Base-by-base conservation (phyloP, 1,139 yeast species). In the Williopsis jadinii region DNA sequence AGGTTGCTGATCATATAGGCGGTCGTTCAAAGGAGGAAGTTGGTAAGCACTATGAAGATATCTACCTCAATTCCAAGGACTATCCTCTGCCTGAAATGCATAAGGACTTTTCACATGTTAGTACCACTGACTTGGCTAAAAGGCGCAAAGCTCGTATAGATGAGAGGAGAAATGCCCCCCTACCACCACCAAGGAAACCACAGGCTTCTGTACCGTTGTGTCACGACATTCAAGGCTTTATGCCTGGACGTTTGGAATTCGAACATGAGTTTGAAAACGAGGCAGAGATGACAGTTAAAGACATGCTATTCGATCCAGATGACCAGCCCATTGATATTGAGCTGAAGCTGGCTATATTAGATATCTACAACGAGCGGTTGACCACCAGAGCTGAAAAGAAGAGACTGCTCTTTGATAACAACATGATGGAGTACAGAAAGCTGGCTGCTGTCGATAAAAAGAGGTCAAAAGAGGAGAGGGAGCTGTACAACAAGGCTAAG, bases 241-340 rank as follows among this genome's bases (percentile, higher is more conserved):
- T 94, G 99, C 99, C 99, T 31, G 99, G 98, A 37, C 77, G 98
- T 55, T 69, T 92, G 49, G 99, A 92, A 61, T 92, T 92, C 62
- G 99, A 92, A 58, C 86, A 83, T 46, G 99, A 92, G 60, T 88
- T 85, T 33, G 98, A 94, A 60, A 92, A 92, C 57, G 99, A 92
- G 41, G 98, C 98, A 0, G 99, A 92, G 62, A 72, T 84, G 42
- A 81, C 95, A 0, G 87, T 92, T 32, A 94, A 92, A 60, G 98
- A 94, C 60, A 86, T 92, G 92, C 75, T 84, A 8, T 92, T 94
- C 58, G 97, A 92, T 55, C 87, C 94, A 0, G 97, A 92, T 49
- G 98, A 92, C 56, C 80, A 81, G 47, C 80, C 83, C 28, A 80
- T 82, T 39, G 98, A 92, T 58, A 81, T 90, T 38, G 95, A 92